Conservation (phyloP, 805 yeast species). For the Zygoascus tannicola region DNA sequence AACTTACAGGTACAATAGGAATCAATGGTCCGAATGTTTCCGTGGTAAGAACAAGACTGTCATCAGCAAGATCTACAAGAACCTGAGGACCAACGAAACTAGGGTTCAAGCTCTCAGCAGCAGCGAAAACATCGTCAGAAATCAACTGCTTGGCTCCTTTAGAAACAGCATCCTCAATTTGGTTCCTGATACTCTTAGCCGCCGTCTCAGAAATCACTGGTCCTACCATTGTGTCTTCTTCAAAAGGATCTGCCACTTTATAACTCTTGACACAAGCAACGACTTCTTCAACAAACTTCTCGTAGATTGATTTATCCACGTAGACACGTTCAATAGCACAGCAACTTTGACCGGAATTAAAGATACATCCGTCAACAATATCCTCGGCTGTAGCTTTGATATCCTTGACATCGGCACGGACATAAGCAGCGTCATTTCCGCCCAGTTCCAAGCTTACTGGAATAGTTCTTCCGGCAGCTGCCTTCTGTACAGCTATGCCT, state of each 20-base stretch:
- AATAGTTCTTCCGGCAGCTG: slow-evolving; percentile 65
- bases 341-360: slow-evolving; percentile 89
- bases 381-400: slow-evolving; percentile 54
- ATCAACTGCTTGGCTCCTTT: slow-evolving; percentile 43
- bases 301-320: slow-evolving; percentile 66
- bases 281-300: slow-evolving; percentile 52
- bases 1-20: slow-evolving; percentile 60
- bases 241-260: slow-evolving; percentile 77
- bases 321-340: slow-evolving; percentile 87
- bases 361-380: slow-evolving; percentile 68
- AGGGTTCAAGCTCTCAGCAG: slow-evolving; percentile 71
- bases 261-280: slow-evolving; percentile 38
- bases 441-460: slow-evolving; percentile 83
- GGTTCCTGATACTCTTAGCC: slow-evolving; percentile 38
- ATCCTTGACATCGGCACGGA: slow-evolving; percentile 67
- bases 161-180: slow-evolving; percentile 40
- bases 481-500: slow-evolving; percentile 58
- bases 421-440: slow-evolving; percentile 84
- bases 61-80: slow-evolving; percentile 63
- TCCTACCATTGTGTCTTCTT: slow-evolving; percentile 56
- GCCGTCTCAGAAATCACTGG: slow-evolving; percentile 48
- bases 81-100: slow-evolving; percentile 68
- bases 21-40: slow-evolving; percentile 90
- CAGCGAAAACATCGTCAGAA: slow-evolving; percentile 48
- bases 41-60: slow-evolving; percentile 58